These are phyloP conservation scores for Umbilicus rupestris DNA, from an alignment of 164 flowering plant genomes.

Conservation along the genomic window DNA sequence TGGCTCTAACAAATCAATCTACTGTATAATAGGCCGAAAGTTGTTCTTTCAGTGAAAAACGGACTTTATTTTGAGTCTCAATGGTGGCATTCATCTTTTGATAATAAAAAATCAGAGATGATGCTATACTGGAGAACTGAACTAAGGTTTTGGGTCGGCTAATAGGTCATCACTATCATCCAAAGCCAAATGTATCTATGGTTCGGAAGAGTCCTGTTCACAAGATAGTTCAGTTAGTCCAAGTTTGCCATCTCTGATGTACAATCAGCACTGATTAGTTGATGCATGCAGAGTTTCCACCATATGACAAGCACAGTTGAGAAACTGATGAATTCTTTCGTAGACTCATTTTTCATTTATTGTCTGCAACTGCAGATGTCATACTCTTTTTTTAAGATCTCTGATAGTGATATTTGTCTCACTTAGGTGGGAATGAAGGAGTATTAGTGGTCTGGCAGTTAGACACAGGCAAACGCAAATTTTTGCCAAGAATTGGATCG, in stretches of 20 bases:
- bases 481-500: constrained; percentile 80
- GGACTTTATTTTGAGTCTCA: no score
- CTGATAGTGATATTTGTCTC: neutral
- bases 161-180: no score
- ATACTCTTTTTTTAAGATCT: neutral
- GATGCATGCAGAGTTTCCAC: neutral
- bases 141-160: neutral
- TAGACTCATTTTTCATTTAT: neutral
- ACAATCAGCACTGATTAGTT: neutral
- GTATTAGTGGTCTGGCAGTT: constrained; percentile 96
- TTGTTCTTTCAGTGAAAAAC: no score
- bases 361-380: neutral
- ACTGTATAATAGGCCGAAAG: no score
- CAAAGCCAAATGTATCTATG: no score
- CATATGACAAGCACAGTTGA: neutral
- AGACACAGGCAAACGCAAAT: constrained; percentile 81
- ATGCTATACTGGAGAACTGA: neutral
- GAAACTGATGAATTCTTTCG: neutral
- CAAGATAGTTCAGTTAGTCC: no score
- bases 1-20: no score
- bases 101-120: neutral
- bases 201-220: no score
- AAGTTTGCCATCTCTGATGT: neutral
- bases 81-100: no score
- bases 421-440: constrained; percentile 85